Evolutionary conservation across 2,329 filamentous ascomycete species (phyloP).

Genomic region (Didymella segeticola): DNA sequence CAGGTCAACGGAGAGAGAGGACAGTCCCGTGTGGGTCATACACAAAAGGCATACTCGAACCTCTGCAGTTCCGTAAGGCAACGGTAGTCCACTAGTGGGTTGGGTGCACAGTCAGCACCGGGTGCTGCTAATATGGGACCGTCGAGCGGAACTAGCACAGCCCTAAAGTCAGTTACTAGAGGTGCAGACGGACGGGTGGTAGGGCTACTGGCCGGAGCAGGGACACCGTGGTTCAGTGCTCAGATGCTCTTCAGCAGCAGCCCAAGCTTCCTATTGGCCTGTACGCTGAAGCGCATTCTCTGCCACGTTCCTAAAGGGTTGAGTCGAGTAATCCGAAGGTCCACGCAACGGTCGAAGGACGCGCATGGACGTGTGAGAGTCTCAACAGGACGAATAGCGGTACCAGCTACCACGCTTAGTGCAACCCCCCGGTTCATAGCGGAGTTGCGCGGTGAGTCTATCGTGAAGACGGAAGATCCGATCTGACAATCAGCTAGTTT

Average conservation of each 20-base stretch:
- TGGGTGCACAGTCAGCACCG: conserved; percentile 45
- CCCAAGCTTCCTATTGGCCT: conserved; percentile 33
- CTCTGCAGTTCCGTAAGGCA: conserved; percentile 46
- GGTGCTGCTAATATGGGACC: conserved; percentile 38
- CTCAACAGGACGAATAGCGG: conserved; percentile 8
- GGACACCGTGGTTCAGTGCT: conserved; percentile 36
- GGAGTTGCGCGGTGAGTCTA: conserved; percentile 27
- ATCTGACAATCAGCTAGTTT: conserved; percentile 33
- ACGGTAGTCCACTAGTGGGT: conserved; percentile 42
- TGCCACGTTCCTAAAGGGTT: conserved; percentile 22
- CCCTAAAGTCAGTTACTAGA: conserved; percentile 42
- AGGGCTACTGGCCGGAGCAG: conserved; percentile 37
- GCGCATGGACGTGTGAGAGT: conserved; percentile 23
- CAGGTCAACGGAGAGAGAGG: conserved; percentile 22
- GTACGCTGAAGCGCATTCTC: conserved; percentile 24
- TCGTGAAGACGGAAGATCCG: conserved; percentile 28
- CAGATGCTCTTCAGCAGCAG: conserved; percentile 43
- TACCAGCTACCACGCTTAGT: conserved; percentile 8
- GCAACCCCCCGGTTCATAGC: conserved; percentile 17
- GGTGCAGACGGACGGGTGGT: conserved; percentile 35
- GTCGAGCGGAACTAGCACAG: conserved; percentile 43
- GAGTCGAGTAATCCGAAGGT: conserved; percentile 19
- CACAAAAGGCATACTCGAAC: conserved; percentile 36
- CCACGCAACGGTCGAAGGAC: conserved; percentile 17
- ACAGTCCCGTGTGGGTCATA: conserved; percentile 33